phyloP scores from a whole-genome alignment of 345 rosid species.

The Rhizophora mangle region DNA sequence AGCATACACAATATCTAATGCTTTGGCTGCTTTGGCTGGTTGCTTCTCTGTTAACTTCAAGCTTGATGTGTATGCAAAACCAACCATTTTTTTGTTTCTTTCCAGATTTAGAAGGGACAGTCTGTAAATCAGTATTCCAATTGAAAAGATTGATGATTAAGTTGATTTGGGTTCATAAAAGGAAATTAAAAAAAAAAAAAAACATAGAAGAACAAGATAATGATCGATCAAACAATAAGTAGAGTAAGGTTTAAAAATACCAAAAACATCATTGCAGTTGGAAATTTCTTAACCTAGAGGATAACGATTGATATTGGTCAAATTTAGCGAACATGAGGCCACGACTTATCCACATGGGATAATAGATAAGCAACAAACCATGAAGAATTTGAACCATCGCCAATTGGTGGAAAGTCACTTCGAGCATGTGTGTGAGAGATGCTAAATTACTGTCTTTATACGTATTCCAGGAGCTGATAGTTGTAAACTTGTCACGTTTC shows the following conservation, averaged over 20 bases:
- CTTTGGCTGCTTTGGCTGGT: background rate
- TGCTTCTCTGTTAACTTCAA: background rate
- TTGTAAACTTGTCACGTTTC: no score
- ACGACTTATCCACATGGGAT: background rate
- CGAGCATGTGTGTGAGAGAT: no score
- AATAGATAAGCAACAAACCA: background rate
- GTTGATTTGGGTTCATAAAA: background rate
- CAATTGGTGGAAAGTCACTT: no score
- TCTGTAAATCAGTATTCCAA: no score
- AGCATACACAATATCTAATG: background rate
- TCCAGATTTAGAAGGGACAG: no score
- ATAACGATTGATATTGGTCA: background rate
- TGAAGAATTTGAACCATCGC: no score
- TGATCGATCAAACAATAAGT: background rate
- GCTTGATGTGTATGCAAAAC: no score
- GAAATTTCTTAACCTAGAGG: background rate
- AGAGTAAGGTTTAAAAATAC: background rate
- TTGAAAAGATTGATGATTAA: background rate
- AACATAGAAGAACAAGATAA: background rate
- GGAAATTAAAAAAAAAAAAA: background rate
- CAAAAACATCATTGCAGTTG: background rate
- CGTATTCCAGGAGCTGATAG: no score
- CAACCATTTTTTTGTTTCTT: no score
- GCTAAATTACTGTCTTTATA: no score
- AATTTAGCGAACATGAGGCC: background rate